Percentiles rank a stretch among this genome's conserved stretches.
Conservation (phyloP, 2,329 filamentous ascomycete species). For the Chrysoporthe deuterocubensis region DNA sequence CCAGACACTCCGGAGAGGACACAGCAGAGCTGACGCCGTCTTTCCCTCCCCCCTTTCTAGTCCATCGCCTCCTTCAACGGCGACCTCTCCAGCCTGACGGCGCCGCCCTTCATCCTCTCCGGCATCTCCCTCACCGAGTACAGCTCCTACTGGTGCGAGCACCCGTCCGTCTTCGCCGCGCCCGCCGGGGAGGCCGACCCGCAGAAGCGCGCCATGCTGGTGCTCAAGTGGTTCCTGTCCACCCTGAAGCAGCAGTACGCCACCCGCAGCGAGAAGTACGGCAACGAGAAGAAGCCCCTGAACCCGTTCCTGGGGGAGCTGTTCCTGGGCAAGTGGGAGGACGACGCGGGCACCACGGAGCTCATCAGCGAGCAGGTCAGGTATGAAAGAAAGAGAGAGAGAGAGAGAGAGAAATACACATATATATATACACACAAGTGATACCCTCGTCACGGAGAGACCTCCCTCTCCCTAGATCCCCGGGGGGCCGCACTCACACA, state of each 20-base stretch:
- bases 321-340: slow-evolving; percentile 89
- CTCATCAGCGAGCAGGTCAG: slow-evolving; percentile 94
- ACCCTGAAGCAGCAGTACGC: slow-evolving; percentile 87
- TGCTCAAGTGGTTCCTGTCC: slow-evolving; percentile 95
- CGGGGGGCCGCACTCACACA: too few species aligned
- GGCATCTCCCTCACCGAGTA: slow-evolving; percentile 79
- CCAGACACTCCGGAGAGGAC: too few species aligned
- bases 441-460: too few species aligned
- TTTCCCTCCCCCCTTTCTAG: slow-evolving; percentile 38
- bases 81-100: slow-evolving; percentile 79
- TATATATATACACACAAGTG: too few species aligned
- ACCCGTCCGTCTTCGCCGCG: slow-evolving; percentile 77
- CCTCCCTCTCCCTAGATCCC: too few species aligned
- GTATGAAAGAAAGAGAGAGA: slow-evolving; percentile 41
- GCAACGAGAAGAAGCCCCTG: slow-evolving; percentile 96
- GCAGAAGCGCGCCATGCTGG: slow-evolving; percentile 79
- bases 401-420: background rate
- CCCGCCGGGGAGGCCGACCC: slow-evolving; percentile 80
- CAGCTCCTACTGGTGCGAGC: slow-evolving; percentile 82
- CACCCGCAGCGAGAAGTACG: slow-evolving; percentile 74
- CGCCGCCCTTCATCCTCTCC: slow-evolving; percentile 81
- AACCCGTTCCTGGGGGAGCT: slow-evolving; percentile 97
- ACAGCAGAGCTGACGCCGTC: background rate
- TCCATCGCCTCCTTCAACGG: slow-evolving; percentile 83
- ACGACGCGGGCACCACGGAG: slow-evolving; percentile 78